These are phyloP conservation scores for Vanilla planifolia DNA, from an alignment of 106 monocot species.

Conservation along the genomic window DNA sequence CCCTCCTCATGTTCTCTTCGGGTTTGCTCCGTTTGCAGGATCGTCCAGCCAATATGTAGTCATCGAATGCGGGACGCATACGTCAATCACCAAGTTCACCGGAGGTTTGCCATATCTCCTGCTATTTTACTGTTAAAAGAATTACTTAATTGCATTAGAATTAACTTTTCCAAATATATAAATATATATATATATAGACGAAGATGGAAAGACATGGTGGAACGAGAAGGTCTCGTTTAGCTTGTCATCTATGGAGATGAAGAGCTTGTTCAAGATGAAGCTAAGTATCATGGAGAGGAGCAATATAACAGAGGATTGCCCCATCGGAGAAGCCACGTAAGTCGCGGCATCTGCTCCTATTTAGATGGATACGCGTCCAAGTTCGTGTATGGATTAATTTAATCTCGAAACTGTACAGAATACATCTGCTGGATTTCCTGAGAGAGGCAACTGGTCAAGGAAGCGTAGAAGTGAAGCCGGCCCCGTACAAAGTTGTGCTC, in stretches of 20 bases:
- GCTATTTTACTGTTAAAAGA: neutral
- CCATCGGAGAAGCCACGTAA: constrained; percentile 62
- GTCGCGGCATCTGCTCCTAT: too few relatives aligned
- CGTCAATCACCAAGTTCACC: constrained; percentile 27
- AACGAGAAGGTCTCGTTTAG: constrained; percentile 69
- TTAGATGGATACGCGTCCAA: neutral
- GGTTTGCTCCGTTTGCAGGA: constrained; percentile 12
- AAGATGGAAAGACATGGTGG: constrained; percentile 57
- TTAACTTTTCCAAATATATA: neutral
- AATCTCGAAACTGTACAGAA: constrained; percentile 22
- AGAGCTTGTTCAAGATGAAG: constrained; percentile 26
- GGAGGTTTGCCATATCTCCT: constrained; percentile 10
- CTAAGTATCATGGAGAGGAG: constrained; percentile 47
- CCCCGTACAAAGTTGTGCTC: constrained; percentile 64
- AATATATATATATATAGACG: constrained; percentile 18
- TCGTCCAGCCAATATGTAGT: constrained; percentile 30
- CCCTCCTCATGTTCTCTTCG: neutral
- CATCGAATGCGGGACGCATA: constrained; percentile 32
- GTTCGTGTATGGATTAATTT: neutral
- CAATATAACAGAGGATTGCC: constrained; percentile 28
- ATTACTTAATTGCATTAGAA: neutral
- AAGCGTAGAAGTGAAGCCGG: constrained; percentile 41
- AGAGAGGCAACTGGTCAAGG: constrained; percentile 35
- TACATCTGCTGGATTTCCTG: constrained; percentile 42
- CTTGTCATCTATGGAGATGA: constrained; percentile 17